phyloP scores from a whole-genome alignment of 2,329 filamentous ascomycete genomes.

The Monosporascus sp. region DNA sequence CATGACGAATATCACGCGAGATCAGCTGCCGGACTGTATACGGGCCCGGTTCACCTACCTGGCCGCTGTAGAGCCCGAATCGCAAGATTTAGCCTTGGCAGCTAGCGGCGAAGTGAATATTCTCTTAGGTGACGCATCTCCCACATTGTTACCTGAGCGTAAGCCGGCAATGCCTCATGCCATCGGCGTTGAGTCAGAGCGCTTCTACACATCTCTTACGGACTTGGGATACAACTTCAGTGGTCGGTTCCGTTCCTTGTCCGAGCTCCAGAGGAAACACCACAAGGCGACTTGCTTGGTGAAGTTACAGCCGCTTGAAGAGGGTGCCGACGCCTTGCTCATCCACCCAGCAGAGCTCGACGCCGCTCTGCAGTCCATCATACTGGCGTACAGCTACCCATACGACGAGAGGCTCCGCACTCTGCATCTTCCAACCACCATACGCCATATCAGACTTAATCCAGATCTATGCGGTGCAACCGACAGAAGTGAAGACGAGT shows the following conservation, averaged over 20 bases:
- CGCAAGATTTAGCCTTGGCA: too few relatives aligned
- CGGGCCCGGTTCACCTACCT: constrained; percentile 3
- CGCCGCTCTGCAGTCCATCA: constrained; percentile 23
- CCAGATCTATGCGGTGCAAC: constrained; percentile 7
- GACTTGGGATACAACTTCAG: constrained; percentile 7
- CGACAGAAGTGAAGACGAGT: too few relatives aligned
- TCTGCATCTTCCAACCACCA: constrained; percentile 14
- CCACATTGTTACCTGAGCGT: neutral
- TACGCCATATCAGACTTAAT: constrained; percentile 18
- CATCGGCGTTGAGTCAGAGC: constrained; percentile 5
- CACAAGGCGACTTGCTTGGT: neutral
- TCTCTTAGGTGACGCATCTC: neutral
- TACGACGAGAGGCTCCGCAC: constrained; percentile 20
- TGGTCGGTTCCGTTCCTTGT: constrained; percentile 5
- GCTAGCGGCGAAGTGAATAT: too few relatives aligned
- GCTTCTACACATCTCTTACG: constrained; percentile 3
- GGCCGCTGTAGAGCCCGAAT: too few relatives aligned
- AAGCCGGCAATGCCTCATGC: neutral
- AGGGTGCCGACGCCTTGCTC: neutral
- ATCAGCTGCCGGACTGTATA: neutral
- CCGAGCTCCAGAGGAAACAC: neutral
- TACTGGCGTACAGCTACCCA: constrained; percentile 25
- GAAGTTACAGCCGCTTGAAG: neutral
- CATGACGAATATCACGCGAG: neutral
- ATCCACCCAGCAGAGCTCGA: constrained; percentile 27